Conservation (phyloP, 2,329 filamentous ascomycete genomes). For the Sarocladiaceae sp. region DNA sequence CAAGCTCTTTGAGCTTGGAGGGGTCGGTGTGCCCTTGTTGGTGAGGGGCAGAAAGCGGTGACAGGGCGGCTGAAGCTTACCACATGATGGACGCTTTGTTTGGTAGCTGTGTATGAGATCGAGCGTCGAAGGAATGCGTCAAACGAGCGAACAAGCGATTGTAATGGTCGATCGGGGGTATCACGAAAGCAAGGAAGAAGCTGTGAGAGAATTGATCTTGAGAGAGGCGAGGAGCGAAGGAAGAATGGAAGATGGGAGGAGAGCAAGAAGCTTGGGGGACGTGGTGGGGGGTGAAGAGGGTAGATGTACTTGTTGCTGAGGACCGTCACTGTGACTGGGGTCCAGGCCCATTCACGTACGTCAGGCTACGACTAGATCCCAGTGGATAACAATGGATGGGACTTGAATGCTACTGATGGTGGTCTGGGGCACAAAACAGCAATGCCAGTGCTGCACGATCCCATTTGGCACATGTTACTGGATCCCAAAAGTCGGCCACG, state of each 20-base stretch:
- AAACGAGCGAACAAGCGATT: constrained; percentile 2
- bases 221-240: constrained; percentile 6
- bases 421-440: constrained; percentile 3
- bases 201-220: background rate
- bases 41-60: constrained; percentile 7
- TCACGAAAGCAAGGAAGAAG: constrained; percentile 5
- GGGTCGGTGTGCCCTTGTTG: background rate
- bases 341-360: background rate
- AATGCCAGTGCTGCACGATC: background rate
- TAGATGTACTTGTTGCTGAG: constrained; percentile 9
- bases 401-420: too few species aligned
- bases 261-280: background rate
- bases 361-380: too few species aligned
- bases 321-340: background rate
- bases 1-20: background rate
- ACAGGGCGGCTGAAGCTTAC: constrained; percentile 6
- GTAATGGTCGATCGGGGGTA: background rate
- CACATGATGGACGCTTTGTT: constrained; percentile 9
- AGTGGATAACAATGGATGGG: too few species aligned
- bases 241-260: constrained; percentile 3
- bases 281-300: constrained; percentile 7
- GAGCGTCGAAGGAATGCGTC: background rate
- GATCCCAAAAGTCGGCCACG: background rate
- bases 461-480: background rate
- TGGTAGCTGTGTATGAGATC: background rate